Base-by-base conservation (phyloP, 1,139 yeast species). In the Candida sp. region DNA sequence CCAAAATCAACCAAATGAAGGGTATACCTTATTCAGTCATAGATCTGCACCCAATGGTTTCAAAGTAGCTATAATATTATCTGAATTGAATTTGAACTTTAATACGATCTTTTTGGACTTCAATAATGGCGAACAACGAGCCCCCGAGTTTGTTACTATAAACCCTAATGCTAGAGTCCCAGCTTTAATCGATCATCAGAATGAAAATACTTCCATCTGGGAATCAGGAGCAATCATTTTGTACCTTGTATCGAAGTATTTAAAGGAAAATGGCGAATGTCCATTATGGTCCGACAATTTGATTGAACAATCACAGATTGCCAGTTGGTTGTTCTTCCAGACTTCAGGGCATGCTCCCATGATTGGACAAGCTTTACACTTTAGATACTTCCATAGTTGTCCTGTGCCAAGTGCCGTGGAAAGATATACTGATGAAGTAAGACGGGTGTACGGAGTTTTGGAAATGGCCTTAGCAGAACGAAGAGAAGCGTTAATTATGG, bases 301-400 rank as follows among this genome's bases (percentile, higher is more conserved):
- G 43, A 75, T 81, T 4, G 97, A 88, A 54, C 97, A 90, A 67
- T 77, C 90, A n/a, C 91, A 84, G 58, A 88, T 91, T 47, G 77
- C 82, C 47, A 82, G 91, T 19, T 91, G 97, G 97, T 74, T 91
- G 39, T 91, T 89, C 60, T 90, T 90, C 73, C 97, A 91, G 66
- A 89, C 97, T 3, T 85, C 95, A 11, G 97, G 97, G 11, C 97
- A 90, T 61, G 96, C 97, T 0, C 97, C 97, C 23, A 91, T 91
- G 96, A 88, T 91, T 56, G 98, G 98, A 22, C 98, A 91, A 63
- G 97, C 97, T 3, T 76, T 90, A 55, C 97, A 91, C 71, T 91
- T 91, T 70, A 76, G 93, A 56, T 88, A 87, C 63, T 90, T 90
- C 74, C 97, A 91, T 64, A 79, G 93, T 5, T 86, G 87, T 47